Percentiles rank a stretch among this genome's conserved stretches.
Conservation (phyloP, 192 early-diverging fungal species). For the Geranomyces variabilis region DNA sequence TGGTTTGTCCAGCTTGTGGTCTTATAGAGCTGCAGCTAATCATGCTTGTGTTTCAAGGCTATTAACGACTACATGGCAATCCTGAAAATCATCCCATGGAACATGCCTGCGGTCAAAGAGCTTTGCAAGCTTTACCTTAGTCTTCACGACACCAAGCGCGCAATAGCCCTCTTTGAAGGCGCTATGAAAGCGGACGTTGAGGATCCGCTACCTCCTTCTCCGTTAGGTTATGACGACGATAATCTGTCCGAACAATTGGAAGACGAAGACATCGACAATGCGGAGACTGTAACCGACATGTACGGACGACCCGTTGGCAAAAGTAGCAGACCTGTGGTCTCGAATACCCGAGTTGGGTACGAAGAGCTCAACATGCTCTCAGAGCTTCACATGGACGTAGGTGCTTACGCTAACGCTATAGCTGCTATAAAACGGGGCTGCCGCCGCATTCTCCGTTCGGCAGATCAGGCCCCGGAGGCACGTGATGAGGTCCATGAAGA, state of each 20-base stretch:
- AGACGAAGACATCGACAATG: conserved; percentile 34
- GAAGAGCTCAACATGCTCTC: conserved; percentile 86
- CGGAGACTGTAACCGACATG: not conserved
- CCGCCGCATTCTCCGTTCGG: conserved; percentile 45
- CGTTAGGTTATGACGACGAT: conserved; percentile 30
- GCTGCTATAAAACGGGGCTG: conserved; percentile 71
- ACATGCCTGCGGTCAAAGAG: conserved; percentile 68
- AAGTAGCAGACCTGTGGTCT: no score
- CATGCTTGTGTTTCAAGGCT: conserved; percentile 42
- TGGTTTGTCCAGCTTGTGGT: not conserved
- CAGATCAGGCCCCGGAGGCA: not conserved
- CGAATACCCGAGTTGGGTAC: conserved; percentile 60
- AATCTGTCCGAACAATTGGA: conserved; percentile 39
- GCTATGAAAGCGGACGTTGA: conserved; percentile 39
- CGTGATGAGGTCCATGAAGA: conserved; percentile 51
- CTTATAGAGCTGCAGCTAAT: not conserved
- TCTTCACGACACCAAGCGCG: conserved; percentile 60
- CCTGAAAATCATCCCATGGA: conserved; percentile 63
- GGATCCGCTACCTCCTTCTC: conserved; percentile 22
- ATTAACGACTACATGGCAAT: conserved; percentile 61
- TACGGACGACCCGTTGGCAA: not conserved
- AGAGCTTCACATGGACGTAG: conserved; percentile 80
- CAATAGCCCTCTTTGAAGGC: conserved; percentile 41
- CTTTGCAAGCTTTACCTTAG: conserved; percentile 62
- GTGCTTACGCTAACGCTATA: conserved; percentile 76